Evolutionary conservation across 1,284 basidiomycete genomes (phyloP), one percentile per base, ranked within the genome.

Genomic region (Microstroma glucosiphilum): DNA sequence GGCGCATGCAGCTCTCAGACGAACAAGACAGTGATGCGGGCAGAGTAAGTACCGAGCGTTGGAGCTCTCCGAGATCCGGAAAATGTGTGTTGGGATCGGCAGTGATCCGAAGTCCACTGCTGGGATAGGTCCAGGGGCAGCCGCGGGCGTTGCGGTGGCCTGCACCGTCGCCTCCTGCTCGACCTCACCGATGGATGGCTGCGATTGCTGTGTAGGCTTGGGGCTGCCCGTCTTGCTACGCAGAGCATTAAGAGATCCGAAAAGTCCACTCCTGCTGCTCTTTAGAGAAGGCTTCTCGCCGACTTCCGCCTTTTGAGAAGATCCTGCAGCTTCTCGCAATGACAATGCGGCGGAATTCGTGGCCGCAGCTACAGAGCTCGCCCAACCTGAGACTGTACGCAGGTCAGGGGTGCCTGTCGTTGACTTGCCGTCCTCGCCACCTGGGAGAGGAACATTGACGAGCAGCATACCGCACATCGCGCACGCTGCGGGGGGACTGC

Each of bases 21-120:
- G 70, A 37, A 64, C 59, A 21, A 78, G 64, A 59, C 76, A 77
- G 60, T 78, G 69, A 26, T 78, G 70, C 51, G 77, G 69, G 61
- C 77, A 78, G 6, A 79, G 64, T 26, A 79, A 57, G 57, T 79
- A 75, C 15, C 76, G 69, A 11, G 61, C 70, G 0, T 69, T 62
- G 6, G 71, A 65, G 1, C 68, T 61, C 19, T 78, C 77, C 53
- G 66, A 70, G 21, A 79, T 48, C 6, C 77, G 69, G 68, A 79
- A 79, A 60, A 76, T 77, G 59, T 79, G 77, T 7, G 77, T 77
- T 0, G 77, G 77, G 0, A 79, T 71, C 0, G 72, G 72, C 12
- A 75, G 58, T 37, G 30, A 37, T 6, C 59, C 40, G n/a, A 30
- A 48, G 11, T 48, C 46, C n/a, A n/a, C n/a, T 7, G 46, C 46